Percentiles rank a stretch among this genome's conserved stretches.
phyloP scores from a whole-genome alignment of 306 rosid genomes.

The Heteromeles arbutifolia region DNA sequence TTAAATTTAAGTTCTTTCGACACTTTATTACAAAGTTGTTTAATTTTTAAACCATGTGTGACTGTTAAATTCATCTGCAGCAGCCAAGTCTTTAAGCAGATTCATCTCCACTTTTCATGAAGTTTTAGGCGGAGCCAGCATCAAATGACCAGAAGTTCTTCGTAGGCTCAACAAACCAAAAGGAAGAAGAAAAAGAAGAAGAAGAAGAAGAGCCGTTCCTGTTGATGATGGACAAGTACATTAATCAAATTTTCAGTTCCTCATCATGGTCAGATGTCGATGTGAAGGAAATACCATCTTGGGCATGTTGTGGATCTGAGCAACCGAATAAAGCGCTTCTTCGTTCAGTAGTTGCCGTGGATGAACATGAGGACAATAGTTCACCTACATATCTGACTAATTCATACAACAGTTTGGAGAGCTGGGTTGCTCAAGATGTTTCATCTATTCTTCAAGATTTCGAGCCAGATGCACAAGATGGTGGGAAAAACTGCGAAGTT shows the following conservation, averaged over 20 bases:
- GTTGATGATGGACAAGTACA: conserved; percentile 11
- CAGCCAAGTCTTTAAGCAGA: neutral
- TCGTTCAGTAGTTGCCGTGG: neutral
- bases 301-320: neutral
- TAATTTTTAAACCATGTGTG: neutral
- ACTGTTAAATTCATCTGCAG: neutral
- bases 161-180: neutral
- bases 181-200: too few relatives aligned
- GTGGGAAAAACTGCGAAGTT: neutral
- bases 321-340: neutral
- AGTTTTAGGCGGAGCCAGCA: neutral
- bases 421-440: conserved; percentile 22
- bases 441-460: conserved; percentile 13
- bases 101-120: neutral
- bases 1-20: neutral
- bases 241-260: conserved; percentile 11
- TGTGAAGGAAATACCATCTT: conserved; percentile 5
- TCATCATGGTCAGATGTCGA: conserved; percentile 17
- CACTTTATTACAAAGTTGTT: neutral
- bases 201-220: neutral
- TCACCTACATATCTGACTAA: conserved; percentile 3
- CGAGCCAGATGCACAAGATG: conserved; percentile 7
- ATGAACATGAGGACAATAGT: conserved; percentile 8
- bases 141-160: neutral
- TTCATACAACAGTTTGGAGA: conserved; percentile 15